phyloP scores from a whole-genome alignment of 1,139 yeast species.

The Protomyces gravidus region DNA sequence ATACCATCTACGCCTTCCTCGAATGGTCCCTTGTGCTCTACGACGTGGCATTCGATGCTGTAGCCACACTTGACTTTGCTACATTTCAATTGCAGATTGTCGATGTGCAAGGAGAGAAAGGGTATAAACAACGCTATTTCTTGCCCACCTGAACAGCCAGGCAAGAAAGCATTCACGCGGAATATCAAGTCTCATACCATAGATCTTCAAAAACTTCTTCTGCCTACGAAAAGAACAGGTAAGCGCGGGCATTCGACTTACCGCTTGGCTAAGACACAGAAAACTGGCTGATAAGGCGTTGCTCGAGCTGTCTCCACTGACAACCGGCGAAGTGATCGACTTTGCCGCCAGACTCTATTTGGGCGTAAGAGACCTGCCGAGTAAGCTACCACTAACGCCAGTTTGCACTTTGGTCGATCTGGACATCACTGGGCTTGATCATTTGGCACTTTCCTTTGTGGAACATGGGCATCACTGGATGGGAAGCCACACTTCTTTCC shows the following conservation, averaged over 20 bases:
- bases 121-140: slow-evolving; percentile 2
- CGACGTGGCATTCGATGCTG: slow-evolving; percentile 79
- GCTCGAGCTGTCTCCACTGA: slow-evolving; percentile 1
- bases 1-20: slow-evolving; percentile 85
- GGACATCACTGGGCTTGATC: slow-evolving; percentile 74
- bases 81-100: slow-evolving; percentile 51
- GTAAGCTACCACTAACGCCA: not conserved
- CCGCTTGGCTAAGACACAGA: not conserved
- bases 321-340: slow-evolving; percentile 20
- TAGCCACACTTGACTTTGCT: slow-evolving; percentile 66
- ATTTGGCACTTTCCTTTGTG: slow-evolving; percentile 97
- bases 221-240: not conserved
- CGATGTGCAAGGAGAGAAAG: slow-evolving; percentile 40
- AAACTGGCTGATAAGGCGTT: slow-evolving; percentile 7
- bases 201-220: not conserved
- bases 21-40: slow-evolving; percentile 86
- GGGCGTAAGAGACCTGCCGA: slow-evolving; percentile 23
- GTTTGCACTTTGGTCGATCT: slow-evolving; percentile 75
- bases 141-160: not conserved
- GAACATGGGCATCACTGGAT: slow-evolving; percentile 91
- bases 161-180: not conserved
- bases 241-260: not conserved
- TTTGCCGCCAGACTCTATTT: slow-evolving; percentile 32
- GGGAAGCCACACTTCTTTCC: slow-evolving; percentile 66
- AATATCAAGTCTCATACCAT: not conserved